Conservation (phyloP, 139 green algal genomes). For the Choricystis sp. region DNA sequence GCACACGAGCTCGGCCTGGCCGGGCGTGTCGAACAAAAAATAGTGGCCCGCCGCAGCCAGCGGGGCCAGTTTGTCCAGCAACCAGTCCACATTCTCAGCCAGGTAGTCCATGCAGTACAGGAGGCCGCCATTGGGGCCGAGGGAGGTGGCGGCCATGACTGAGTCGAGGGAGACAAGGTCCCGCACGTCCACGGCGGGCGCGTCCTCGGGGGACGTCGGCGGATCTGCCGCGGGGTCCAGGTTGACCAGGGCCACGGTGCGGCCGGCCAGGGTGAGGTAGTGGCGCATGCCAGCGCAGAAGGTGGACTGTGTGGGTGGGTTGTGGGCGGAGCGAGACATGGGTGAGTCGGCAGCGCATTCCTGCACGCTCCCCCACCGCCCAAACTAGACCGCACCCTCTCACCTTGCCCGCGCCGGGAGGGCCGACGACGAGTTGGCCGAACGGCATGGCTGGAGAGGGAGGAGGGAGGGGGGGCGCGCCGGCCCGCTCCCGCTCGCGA, state of each 20-base stretch:
- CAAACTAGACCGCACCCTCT: not conserved
- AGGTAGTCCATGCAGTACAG: not conserved
- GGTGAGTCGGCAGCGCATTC: not conserved
- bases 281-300: slow-evolving; percentile 77
- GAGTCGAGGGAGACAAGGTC: slow-evolving; percentile 48
- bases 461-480: no score
- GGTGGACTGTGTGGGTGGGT: slow-evolving; percentile 32
- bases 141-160: slow-evolving; percentile 34
- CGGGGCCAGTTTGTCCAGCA: not conserved
- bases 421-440: slow-evolving; percentile 84
- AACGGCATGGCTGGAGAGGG: slow-evolving; percentile 72
- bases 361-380: not conserved
- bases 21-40: not conserved
- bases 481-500: no score
- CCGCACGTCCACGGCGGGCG: slow-evolving; percentile 41
- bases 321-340: not conserved
- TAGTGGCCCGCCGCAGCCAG: not conserved
- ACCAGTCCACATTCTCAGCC: not conserved
- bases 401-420: slow-evolving; percentile 77
- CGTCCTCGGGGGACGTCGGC: slow-evolving; percentile 61
- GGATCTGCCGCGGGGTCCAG: slow-evolving; percentile 77
- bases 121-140: slow-evolving; percentile 52
- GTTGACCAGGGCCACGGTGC: slow-evolving; percentile 52
- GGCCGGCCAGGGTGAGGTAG: slow-evolving; percentile 31
- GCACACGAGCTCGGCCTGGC: slow-evolving; percentile 31